A percentile compares a stretch with the other conserved stretches of the same genome.
Conservation (phyloP, 257 asterid species). For the Schizonepeta tenuifolia region DNA sequence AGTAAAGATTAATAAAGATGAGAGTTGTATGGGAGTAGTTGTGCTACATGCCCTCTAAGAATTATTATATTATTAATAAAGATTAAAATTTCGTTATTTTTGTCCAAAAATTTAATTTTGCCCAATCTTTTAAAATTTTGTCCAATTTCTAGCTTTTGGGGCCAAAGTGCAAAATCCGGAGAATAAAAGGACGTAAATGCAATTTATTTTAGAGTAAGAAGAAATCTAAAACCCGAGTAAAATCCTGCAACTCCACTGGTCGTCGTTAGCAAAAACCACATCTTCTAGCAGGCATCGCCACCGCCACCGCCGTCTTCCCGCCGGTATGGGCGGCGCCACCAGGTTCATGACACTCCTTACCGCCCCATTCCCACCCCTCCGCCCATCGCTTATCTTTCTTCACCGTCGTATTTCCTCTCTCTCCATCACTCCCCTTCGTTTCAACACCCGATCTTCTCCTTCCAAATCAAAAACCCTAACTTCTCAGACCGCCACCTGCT, state of each 20-base stretch:
- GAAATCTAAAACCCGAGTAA: constrained; percentile 30
- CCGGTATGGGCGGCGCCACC: constrained; percentile 76
- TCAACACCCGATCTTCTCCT: constrained; percentile 39
- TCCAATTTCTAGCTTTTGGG: not conserved
- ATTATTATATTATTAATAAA: too few species aligned
- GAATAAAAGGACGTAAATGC: constrained; percentile 9
- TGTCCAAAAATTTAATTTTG: too few species aligned
- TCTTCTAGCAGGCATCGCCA: constrained; percentile 11
- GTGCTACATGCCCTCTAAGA: too few species aligned
- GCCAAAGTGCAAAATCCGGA: not conserved
- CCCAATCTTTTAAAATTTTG: too few species aligned
- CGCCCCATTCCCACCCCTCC: constrained; percentile 62
- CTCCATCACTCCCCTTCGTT: constrained; percentile 40
- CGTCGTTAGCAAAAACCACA: constrained; percentile 28
- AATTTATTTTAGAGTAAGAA: not conserved
- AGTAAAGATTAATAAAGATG: too few species aligned
- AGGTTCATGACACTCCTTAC: constrained; percentile 65
- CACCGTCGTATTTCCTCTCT: constrained; percentile 48
- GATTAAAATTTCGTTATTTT: too few species aligned
- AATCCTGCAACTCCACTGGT: constrained; percentile 24
- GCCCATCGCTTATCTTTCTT: constrained; percentile 50
- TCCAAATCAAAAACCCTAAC: constrained; percentile 36
- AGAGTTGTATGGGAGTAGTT: too few species aligned
- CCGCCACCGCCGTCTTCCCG: constrained; percentile 22
- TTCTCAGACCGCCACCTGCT: constrained; percentile 36